Base-by-base conservation (phyloP, 2,329 filamentous ascomycete genomes). In the Verticillium tricorpus region DNA sequence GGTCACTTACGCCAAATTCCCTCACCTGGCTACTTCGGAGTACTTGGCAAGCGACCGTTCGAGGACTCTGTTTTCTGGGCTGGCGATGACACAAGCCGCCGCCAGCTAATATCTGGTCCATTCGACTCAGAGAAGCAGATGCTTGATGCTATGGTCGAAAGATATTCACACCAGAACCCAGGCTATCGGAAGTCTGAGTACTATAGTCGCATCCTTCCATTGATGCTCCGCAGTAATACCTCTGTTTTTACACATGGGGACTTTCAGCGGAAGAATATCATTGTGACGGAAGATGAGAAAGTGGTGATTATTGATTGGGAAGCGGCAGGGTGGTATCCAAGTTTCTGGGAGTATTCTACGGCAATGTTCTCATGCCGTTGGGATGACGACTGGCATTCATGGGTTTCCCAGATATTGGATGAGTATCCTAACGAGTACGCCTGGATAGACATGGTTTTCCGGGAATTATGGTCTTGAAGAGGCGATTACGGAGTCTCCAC, bases 181-280 rank as follows among this genome's bases (percentile, higher is more conserved):
- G 54, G 31, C 25, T 19, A 32, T 56, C 2, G 25, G 15, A 34
- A 32, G 31, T 17, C 14, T 15, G 56, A 31, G 7, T 57, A 17
- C n/a, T 35, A 37, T 8, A 19, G 34, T 5, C 56, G 56, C 7
- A 19, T 57, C 31, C n/a, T 57, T 25, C 56, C 34, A n/a, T 9
- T 28, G n/a, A 19, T 55, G 35, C 56, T 57, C 8, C 52, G 34
- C 28, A 34, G 60, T 25, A 32, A 57, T 40, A 1, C n/a, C 22
- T 62, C 63, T 3, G 60, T 68, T 9, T 69, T 67, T 37, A 68
- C 64, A 1, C 62, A 69, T 54, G 63, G 63, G 14, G 67, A 69
- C 57, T 61, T 68, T 1, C 67, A 69, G 60, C 64, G 67, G 31
- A 68, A 70, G 57, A 70, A 67, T 17, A 57, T 69, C 8, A 63